These are phyloP conservation scores for Fennellomyces sp. DNA, from an alignment of 371 early-diverging fungal species.

Conservation along the genomic window DNA sequence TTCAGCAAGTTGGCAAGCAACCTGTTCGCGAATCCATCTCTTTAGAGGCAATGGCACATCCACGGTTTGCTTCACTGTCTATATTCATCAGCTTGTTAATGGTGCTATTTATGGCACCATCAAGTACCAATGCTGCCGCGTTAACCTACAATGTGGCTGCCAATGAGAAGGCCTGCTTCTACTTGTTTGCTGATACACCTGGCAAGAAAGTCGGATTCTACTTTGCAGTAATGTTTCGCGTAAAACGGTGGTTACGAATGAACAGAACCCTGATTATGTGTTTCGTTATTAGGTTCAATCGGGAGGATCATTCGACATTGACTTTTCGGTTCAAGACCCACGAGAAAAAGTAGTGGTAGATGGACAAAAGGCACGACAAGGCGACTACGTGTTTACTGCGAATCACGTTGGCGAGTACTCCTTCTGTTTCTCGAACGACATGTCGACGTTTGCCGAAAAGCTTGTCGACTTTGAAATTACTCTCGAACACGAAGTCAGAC, in stretches of 20 bases:
- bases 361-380: slow-evolving; percentile 87
- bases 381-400: slow-evolving; percentile 88
- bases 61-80: slow-evolving; percentile 1
- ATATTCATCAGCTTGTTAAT: slow-evolving; percentile 1
- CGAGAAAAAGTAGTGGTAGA: slow-evolving; percentile 58
- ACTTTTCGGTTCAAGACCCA: slow-evolving; percentile 82
- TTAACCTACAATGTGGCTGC: slow-evolving; percentile 89
- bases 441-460: slow-evolving; percentile 90
- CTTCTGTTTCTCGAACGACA: slow-evolving; percentile 91
- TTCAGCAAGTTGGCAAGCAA: too few relatives aligned
- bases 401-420: slow-evolving; percentile 84
- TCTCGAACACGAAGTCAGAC: slow-evolving; percentile 79
- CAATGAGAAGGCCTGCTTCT: slow-evolving; percentile 86
- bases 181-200: slow-evolving; percentile 66
- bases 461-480: slow-evolving; percentile 91
- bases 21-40: too few relatives aligned
- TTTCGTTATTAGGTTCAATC: slow-evolving; percentile 83
- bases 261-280: neutral
- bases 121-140: slow-evolving; percentile 53
- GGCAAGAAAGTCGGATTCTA: slow-evolving; percentile 92
- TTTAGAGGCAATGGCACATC: slow-evolving; percentile 6
- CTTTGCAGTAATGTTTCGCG: slow-evolving; percentile 82
- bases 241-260: neutral
- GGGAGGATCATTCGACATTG: slow-evolving; percentile 92
- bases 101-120: neutral